These are phyloP conservation scores for Trypanosomatidae sp. DNA, from an alignment of 208 protist genomes.

Conservation along the genomic window DNA sequence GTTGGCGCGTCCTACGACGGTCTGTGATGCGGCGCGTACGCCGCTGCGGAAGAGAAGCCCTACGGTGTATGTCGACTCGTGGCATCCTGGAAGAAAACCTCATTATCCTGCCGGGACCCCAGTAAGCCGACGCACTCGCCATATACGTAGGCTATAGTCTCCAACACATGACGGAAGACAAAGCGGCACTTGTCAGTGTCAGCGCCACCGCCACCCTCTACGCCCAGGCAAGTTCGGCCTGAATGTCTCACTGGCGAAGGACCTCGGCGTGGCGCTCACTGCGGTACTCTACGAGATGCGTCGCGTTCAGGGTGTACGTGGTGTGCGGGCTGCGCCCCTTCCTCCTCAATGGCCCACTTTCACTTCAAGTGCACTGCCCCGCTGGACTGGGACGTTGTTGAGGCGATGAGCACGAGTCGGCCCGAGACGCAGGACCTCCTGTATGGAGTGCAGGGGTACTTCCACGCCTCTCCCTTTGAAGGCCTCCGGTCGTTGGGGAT, in stretches of 20 bases:
- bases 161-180: conserved; percentile 4
- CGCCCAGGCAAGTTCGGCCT: conserved; percentile 5
- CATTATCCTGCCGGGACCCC: background rate
- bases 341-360: background rate
- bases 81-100: background rate
- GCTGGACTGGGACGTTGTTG: background rate
- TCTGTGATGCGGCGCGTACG: background rate
- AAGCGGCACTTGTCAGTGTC: background rate
- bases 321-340: background rate
- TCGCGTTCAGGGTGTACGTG: background rate
- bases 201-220: conserved; percentile 3
- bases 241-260: conserved; percentile 3
- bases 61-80: background rate
- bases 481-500: conserved; percentile 1
- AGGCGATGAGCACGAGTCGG: background rate
- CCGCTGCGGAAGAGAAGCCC: background rate
- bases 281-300: conserved; percentile 5
- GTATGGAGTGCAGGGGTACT: background rate
- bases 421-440: conserved; percentile 1
- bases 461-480: background rate
- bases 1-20: background rate
- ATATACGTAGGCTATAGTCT: conserved; percentile 11
- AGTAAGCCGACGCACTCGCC: background rate
- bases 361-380: conserved; percentile 6
- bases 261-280: conserved; percentile 1